Evolutionary conservation across 768 basidiomycete genomes (phyloP).

Genomic region (Termitomyces sp.): DNA sequence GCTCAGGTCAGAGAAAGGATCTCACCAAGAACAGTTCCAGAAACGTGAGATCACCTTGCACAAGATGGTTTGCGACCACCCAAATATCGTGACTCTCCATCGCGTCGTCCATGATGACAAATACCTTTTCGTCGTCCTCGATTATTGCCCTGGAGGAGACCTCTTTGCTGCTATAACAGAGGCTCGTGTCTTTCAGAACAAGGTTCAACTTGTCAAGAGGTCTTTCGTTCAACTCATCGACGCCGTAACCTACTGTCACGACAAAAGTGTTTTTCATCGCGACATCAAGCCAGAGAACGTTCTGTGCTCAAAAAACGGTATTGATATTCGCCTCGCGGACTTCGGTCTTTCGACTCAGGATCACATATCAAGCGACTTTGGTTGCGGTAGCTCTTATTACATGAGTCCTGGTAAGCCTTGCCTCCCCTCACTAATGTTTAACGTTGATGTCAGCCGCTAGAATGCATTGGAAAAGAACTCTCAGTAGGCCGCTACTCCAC

Average conservation of each 20-base stretch:
- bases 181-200: conserved; percentile 43
- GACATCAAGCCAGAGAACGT: conserved; percentile 88
- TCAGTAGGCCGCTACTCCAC: conserved; percentile 49
- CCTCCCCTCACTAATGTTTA: not conserved
- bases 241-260: conserved; percentile 71
- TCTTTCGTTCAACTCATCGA: conserved; percentile 79
- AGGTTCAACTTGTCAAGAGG: conserved; percentile 55
- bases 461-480: conserved; percentile 46
- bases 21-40: conserved; percentile 54
- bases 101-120: conserved; percentile 53
- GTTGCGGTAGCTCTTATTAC: conserved; percentile 57
- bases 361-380: conserved; percentile 40
- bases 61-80: conserved; percentile 43
- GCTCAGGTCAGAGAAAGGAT: conserved; percentile 47
- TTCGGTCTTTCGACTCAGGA: conserved; percentile 65
- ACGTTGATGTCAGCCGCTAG: conserved; percentile 25
- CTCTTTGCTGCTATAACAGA: conserved; percentile 68
- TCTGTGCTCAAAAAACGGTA: conserved; percentile 49
- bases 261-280: conserved; percentile 69
- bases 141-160: conserved; percentile 56
- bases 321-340: conserved; percentile 59
- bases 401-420: conserved; percentile 61
- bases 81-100: conserved; percentile 66
- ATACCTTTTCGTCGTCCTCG: conserved; percentile 64
- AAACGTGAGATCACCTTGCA: conserved; percentile 64